Evolutionary conservation across 257 asterid genomes (phyloP).

Genomic region (Penstemon eatonii): DNA sequence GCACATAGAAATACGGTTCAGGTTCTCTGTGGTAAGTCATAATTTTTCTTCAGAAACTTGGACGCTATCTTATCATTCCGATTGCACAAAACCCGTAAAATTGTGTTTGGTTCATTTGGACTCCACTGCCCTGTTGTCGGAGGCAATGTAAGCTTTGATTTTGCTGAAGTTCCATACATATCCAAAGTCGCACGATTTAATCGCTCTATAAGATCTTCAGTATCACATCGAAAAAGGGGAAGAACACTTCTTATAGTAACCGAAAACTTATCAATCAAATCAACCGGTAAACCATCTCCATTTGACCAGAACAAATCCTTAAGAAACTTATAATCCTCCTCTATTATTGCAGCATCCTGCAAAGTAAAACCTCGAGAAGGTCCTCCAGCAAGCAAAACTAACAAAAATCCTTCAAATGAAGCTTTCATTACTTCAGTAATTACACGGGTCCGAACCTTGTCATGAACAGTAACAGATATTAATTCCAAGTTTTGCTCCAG

Average conservation of each 20-base stretch:
- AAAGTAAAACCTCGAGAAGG: conserved; percentile 60
- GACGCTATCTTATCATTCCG: conserved; percentile 75
- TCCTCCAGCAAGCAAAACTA: conserved; percentile 84
- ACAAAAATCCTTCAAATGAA: conserved; percentile 75
- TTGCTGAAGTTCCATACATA: conserved; percentile 40
- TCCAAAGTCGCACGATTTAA: conserved; percentile 34
- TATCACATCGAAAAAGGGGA: conserved; percentile 53
- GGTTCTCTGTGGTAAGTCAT: conserved; percentile 58
- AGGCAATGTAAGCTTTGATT: conserved; percentile 63
- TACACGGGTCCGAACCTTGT: conserved; percentile 80
- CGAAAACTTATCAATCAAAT: conserved; percentile 67
- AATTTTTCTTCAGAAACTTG: conserved; percentile 65
- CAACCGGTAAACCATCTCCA: conserved; percentile 87
- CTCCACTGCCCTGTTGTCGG: conserved; percentile 76
- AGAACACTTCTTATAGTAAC: conserved; percentile 45
- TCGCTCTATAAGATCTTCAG: conserved; percentile 59
- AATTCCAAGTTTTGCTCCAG: conserved; percentile 74
- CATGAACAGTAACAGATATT: conserved; percentile 72
- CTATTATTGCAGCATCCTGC: conserved; percentile 54
- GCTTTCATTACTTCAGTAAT: conserved; percentile 86
- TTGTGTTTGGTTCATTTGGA: conserved; percentile 68
- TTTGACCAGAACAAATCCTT: conserved; percentile 85
- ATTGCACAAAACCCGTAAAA: conserved; percentile 68
- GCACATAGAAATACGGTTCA: neutral
- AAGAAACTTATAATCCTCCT: conserved; percentile 77